Evolutionary conservation across 345 rosid species (phyloP).

Genomic region (Physaria fendleri): DNA sequence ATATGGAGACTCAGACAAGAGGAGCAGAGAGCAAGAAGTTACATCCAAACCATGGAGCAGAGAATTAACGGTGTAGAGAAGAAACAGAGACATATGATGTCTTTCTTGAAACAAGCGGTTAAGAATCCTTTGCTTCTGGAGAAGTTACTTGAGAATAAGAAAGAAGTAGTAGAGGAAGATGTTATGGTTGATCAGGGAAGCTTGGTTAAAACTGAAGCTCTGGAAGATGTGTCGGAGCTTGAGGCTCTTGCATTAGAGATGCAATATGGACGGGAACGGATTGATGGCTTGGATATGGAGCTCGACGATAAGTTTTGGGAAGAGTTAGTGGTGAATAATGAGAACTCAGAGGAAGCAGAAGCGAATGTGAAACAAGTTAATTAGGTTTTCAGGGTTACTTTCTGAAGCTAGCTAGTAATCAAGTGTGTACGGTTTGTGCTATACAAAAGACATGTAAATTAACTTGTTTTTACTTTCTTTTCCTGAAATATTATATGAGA

Average conservation of each 20-base stretch:
- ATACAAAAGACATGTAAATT: too few relatives aligned
- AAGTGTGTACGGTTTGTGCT: too few relatives aligned
- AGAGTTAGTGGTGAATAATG: slow-evolving; percentile 41
- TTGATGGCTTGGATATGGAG: slow-evolving; percentile 27
- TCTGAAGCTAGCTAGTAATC: slow-evolving; percentile 16
- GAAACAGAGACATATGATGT: slow-evolving; percentile 89
- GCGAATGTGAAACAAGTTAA: slow-evolving; percentile 45
- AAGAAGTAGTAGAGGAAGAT: slow-evolving; percentile 51
- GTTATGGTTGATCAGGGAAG: slow-evolving; percentile 20
- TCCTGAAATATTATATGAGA: too few relatives aligned
- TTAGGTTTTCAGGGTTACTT: slow-evolving; percentile 49
- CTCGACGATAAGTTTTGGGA: slow-evolving; percentile 68
- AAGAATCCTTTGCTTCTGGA: slow-evolving; percentile 57
- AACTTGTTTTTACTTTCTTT: too few relatives aligned
- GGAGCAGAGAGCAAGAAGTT: slow-evolving; percentile 54
- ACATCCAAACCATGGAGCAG: slow-evolving; percentile 59
- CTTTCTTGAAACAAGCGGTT: slow-evolving; percentile 63
- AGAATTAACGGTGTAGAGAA: slow-evolving; percentile 59
- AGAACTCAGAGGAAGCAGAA: slow-evolving; percentile 29
- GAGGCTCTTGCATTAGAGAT: slow-evolving; percentile 84
- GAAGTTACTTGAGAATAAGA: slow-evolving; percentile 47
- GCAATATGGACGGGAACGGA: slow-evolving; percentile 43
- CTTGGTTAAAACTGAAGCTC: slow-evolving; percentile 41
- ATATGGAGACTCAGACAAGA: slow-evolving; percentile 63
- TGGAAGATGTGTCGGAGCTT: slow-evolving; percentile 62